phyloP scores from a whole-genome alignment of 2,329 filamentous ascomycete genomes.

The Beauveria scarabaeidicola region DNA sequence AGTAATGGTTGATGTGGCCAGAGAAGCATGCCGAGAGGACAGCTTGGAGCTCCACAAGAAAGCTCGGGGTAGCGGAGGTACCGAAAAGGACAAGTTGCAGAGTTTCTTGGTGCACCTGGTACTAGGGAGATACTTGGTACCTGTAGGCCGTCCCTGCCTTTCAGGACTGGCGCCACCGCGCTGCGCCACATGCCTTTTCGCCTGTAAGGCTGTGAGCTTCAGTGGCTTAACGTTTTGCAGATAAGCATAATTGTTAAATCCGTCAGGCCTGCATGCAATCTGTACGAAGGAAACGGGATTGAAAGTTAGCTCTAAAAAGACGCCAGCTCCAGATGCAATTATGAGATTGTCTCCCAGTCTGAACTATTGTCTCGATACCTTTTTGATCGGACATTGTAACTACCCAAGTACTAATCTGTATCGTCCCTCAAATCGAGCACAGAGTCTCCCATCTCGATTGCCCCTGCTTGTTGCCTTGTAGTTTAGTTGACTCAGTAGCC shows the following conservation, averaged over 20 bases:
- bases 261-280: no score
- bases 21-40: slow-evolving; percentile 2
- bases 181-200: not conserved
- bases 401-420: no score
- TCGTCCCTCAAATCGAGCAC: no score
- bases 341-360: no score
- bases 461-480: no score
- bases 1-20: slow-evolving; percentile 11
- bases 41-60: not conserved
- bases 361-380: no score
- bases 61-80: not conserved
- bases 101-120: not conserved
- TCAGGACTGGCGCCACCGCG: not conserved
- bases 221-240: not conserved
- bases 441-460: no score
- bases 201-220: not conserved
- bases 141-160: not conserved
- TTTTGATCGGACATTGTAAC: no score
- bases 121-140: slow-evolving; percentile 4
- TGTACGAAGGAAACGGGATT: no score
- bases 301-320: no score
- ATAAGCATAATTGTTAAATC: no score
- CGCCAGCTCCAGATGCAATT: no score
- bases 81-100: slow-evolving; percentile 30
- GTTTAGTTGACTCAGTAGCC: not conserved